Evolutionary conservation across 2,329 filamentous ascomycete species (phyloP), one percentile per base, ranked within the genome.

Genomic region (Pseudogymnoascus sp.): DNA sequence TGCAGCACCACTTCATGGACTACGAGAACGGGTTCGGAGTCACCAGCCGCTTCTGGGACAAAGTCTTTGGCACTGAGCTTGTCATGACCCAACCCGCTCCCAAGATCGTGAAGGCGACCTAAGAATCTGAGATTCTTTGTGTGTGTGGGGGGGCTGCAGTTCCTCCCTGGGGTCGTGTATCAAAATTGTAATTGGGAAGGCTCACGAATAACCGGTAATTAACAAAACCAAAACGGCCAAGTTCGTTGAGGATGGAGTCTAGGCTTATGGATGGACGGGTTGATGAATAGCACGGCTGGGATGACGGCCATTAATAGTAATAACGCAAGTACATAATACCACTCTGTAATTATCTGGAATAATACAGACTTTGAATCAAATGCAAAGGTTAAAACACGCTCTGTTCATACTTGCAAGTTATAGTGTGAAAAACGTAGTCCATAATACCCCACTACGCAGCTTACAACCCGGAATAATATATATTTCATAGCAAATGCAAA

Each of bases 1-100:
- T 99, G 30, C 86, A 92, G 74, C 94, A 99, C 74, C 94, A 99
- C 78, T 99, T 97, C 76, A 91, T 94, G 65, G 94, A 99, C 75
- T 99, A 95, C 74, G 90, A 99, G 76, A 93, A 96, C 67, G 94
- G 94, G 60, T 99, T 97, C 70, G 94, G 94, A 62, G 93, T 99
- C 60, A 97, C 93, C 33, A 97, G 89, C 80, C 86, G 88, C 67
- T 96, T 99, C 81, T 99, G 94, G 94, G 94, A 99, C 75, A 79
- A 78, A 59, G 78, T 99, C 5, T 99, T 99, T 73, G 91, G 92
- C 67, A 99, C 94, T 1, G 88, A 96, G 77, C 80, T 99, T 60
- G 45, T 52, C n/a, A 9, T 52, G 7, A 76, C 66, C 22, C 69
- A 71, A 36, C 65, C 70, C 36, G 67, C 66, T 12, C 60, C 64